Evolutionary conservation across 148 eudicot genomes (phyloP), one percentile per base, ranked within the genome.

Genomic region (Rhododendron ovatum): DNA sequence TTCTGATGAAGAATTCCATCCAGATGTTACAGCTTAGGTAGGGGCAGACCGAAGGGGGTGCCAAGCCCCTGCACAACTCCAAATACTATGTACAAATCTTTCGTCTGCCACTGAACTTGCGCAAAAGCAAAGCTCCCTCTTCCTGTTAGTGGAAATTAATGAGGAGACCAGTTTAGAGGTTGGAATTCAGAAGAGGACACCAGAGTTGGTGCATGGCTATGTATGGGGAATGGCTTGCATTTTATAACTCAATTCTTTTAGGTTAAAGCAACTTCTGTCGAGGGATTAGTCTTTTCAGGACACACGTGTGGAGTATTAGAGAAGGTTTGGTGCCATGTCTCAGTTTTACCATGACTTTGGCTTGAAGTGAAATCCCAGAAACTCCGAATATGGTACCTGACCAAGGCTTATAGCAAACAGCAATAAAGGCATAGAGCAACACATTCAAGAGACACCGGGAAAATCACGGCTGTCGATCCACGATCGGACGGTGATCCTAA

Each of bases 251-350:
- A 37, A 5, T 41, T 79, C 45, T 77, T 37, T 41, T 77, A 9
- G 73, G 80, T 39, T 20, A 41, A 47, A 39, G n/a, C n/a, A 78
- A 43, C 81, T 78, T 78, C 20, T 45, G 13, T 41, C 13, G 17
- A 24, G 55, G 35, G 20, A 78, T 7, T 78, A 45, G 2, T 67
- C 55, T 15, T 14, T 86, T 75, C 45, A 57, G 63, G 41, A 82
- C 61, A 59, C 33, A 26, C 83, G 59, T 87, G 59, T 82, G 39
- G 43, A 43, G 82, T 33, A 84, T 45, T 18, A 87, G 80, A 84
- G 48, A 65, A 33, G 50, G 86, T 83, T 87, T 87, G 88, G 83
- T 83, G 28, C n/a, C 45, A 37, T 35, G 88, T 87, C 86, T 8
- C 45, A 11, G 74, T 3, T 84, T 87, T 65, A 35, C 69, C 80